These are phyloP conservation scores for Lentinus brumalis DNA, from an alignment of 768 basidiomycete genomes.

Conservation along the genomic window DNA sequence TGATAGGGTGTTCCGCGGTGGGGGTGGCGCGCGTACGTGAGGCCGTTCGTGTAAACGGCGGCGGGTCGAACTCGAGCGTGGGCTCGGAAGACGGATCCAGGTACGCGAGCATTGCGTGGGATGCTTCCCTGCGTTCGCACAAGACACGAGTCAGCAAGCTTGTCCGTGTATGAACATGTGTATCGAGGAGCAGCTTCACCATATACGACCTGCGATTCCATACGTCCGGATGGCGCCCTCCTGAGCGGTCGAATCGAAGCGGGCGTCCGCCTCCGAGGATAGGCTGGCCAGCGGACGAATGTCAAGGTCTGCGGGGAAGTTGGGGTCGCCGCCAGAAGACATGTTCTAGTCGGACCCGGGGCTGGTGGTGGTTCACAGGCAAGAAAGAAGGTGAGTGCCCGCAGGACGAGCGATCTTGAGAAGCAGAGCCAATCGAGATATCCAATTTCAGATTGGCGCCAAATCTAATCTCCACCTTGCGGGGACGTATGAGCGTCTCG, in stretches of 20 bases:
- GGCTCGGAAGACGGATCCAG: constrained; percentile 14
- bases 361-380: not conserved
- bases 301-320: constrained; percentile 47
- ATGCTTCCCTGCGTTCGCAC: constrained; percentile 28
- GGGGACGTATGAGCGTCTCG: not conserved
- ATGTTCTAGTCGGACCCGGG: not conserved
- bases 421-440: not conserved
- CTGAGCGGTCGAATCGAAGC: constrained; percentile 45
- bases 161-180: not conserved
- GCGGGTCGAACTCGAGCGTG: constrained; percentile 43
- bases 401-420: not conserved
- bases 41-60: constrained; percentile 18
- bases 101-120: constrained; percentile 26
- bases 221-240: constrained; percentile 63
- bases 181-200: constrained; percentile 43
- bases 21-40: not conserved
- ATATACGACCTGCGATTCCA: constrained; percentile 85
- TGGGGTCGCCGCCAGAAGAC: constrained; percentile 32
- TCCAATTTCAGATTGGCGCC: not conserved
- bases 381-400: not conserved
- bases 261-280: constrained; percentile 10
- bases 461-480: not conserved
- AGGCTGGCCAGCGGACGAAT: constrained; percentile 35
- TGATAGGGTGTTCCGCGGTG: constrained; percentile 19
- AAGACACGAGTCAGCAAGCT: not conserved